Conservation (phyloP, 768 basidiomycete genomes). For the Lentinula detonsa region DNA sequence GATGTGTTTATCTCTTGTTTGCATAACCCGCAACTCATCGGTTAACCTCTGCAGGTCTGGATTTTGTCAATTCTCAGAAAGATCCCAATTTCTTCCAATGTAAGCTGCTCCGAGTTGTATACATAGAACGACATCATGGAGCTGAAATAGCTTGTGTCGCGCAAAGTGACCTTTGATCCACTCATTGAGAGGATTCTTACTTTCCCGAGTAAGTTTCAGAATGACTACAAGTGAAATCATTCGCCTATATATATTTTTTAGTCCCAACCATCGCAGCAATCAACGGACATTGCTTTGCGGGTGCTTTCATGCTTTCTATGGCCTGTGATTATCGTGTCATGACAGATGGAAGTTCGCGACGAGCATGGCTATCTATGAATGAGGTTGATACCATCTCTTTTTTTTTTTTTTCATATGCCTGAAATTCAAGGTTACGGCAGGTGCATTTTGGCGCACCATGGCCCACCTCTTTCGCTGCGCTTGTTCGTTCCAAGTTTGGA, state of each 20-base stretch:
- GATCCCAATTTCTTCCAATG: constrained; percentile 65
- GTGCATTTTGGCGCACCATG: constrained; percentile 79
- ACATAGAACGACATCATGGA: constrained; percentile 1
- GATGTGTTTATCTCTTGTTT: background rate
- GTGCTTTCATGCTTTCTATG: constrained; percentile 71
- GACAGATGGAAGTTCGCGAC: constrained; percentile 71
- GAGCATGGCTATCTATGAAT: constrained; percentile 91
- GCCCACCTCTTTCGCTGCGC: constrained; percentile 63
- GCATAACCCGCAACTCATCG: background rate
- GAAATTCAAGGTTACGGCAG: constrained; percentile 24
- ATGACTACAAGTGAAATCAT: background rate
- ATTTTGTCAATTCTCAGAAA: constrained; percentile 43
- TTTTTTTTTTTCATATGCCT: background rate
- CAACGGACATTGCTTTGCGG: constrained; percentile 86
- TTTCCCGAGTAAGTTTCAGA: constrained; percentile 58
- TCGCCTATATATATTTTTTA: constrained; percentile 18
- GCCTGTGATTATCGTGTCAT: constrained; percentile 88
- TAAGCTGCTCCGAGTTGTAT: constrained; percentile 22
- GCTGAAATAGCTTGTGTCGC: background rate
- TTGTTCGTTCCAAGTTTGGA: constrained; percentile 62
- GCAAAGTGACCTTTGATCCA: constrained; percentile 67
- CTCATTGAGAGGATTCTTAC: constrained; percentile 61
- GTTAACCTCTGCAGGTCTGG: constrained; percentile 42
- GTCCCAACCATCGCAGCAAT: constrained; percentile 78
- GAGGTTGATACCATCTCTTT: constrained; percentile 44